Evolutionary conservation across 1,139 yeast genomes (phyloP).

Genomic region (Pneumocystis carinii): DNA sequence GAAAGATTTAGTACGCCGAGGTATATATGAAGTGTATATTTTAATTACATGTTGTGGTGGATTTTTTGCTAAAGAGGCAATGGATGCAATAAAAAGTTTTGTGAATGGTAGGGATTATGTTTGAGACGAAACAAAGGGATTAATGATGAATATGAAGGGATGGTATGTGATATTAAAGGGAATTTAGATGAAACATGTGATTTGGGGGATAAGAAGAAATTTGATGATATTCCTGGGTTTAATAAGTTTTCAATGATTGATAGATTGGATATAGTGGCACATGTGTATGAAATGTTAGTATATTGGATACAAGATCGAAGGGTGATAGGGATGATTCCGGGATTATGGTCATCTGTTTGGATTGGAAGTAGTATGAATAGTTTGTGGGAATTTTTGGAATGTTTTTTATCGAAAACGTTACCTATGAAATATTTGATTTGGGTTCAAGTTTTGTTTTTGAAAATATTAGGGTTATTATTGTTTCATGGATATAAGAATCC

Average conservation of each 20-base stretch:
- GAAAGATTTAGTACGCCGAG: neutral
- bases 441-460: neutral
- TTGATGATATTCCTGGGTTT: neutral
- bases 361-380: neutral
- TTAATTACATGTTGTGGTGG: neutral
- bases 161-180: neutral
- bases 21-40: neutral
- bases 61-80: neutral
- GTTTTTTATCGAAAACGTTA: neutral
- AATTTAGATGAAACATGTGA: neutral
- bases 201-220: neutral
- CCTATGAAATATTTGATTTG: neutral
- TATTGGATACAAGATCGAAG: neutral
- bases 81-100: neutral
- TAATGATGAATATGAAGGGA: neutral
- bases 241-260: neutral
- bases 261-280: neutral
- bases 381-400: neutral
- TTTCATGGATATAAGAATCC: neutral
- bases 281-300: neutral
- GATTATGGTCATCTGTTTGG: neutral
- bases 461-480: neutral
- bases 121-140: neutral
- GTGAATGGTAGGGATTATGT: neutral
- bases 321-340: neutral